Conservation (phyloP, 768 basidiomycete genomes). For the Leccinum broughii region DNA sequence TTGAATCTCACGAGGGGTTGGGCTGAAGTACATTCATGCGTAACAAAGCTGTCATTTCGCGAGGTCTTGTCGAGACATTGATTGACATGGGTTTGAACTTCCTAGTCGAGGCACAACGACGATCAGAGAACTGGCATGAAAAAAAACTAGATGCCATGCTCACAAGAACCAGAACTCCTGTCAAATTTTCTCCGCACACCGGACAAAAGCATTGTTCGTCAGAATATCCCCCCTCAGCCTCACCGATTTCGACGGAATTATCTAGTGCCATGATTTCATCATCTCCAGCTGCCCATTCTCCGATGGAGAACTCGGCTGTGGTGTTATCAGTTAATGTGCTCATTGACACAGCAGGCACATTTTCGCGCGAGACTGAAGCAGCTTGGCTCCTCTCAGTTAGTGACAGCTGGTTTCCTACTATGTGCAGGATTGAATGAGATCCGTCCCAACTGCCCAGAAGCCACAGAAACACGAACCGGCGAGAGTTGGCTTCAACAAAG, state of each 20-base stretch:
- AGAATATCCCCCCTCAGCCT: conserved; percentile 20
- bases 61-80: conserved; percentile 47
- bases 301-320: conserved; percentile 31
- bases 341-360: neutral
- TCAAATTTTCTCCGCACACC: conserved; percentile 24
- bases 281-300: conserved; percentile 73
- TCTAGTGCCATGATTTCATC: conserved; percentile 55
- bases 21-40: neutral
- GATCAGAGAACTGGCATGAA: conserved; percentile 1
- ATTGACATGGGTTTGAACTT: conserved; percentile 56
- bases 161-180: conserved; percentile 16
- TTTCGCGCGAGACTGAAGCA: neutral
- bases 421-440: neutral
- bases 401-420: conserved; percentile 5
- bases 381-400: neutral
- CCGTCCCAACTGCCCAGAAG: neutral
- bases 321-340: neutral
- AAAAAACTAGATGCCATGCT: conserved; percentile 28
- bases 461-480: conserved; percentile 14
- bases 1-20: conserved; percentile 1
- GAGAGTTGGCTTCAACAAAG: conserved; percentile 12
- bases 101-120: conserved; percentile 35
- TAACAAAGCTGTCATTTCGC: neutral
- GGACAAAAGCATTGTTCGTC: conserved; percentile 23
- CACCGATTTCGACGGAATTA: conserved; percentile 20